These are phyloP conservation scores for Arabidopsis hybrid DNA, from an alignment of 441 rosid genomes.

Conservation along the genomic window DNA sequence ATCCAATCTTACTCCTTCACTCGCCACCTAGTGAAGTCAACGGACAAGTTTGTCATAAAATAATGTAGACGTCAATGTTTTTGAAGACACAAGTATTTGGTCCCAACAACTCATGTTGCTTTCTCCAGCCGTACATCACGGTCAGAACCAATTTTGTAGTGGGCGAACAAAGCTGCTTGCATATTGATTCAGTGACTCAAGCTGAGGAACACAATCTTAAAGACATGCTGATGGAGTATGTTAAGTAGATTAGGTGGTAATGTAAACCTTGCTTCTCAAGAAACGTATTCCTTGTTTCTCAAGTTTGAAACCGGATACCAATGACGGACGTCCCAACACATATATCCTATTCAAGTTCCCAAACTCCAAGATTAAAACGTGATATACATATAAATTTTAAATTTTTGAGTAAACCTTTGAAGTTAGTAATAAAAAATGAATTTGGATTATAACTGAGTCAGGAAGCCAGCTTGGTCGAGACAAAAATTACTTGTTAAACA, in stretches of 20 bases:
- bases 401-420: background rate
- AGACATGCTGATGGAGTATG: background rate
- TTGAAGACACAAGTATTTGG: background rate
- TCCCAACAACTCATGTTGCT: background rate
- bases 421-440: background rate
- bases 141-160: background rate
- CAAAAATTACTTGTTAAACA: conserved; percentile 28
- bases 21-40: background rate
- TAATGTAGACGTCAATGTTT: background rate
- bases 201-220: background rate
- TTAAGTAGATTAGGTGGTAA: background rate
- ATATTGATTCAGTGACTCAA: background rate
- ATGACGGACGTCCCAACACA: background rate
- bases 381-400: background rate
- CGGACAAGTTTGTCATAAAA: background rate
- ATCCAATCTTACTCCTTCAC: too few relatives aligned
- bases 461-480: conserved; percentile 31
- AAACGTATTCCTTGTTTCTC: conserved; percentile 17
- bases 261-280: background rate
- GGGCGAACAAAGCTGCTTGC: background rate
- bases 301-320: background rate
- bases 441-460: conserved; percentile 20
- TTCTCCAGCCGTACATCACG: background rate
- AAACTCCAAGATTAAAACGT: background rate
- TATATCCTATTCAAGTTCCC: background rate